Percentiles rank a stretch among this genome's conserved stretches.
phyloP scores from a whole-genome alignment of 75 land plant species.

The Sequoiadendron giganteum region DNA sequence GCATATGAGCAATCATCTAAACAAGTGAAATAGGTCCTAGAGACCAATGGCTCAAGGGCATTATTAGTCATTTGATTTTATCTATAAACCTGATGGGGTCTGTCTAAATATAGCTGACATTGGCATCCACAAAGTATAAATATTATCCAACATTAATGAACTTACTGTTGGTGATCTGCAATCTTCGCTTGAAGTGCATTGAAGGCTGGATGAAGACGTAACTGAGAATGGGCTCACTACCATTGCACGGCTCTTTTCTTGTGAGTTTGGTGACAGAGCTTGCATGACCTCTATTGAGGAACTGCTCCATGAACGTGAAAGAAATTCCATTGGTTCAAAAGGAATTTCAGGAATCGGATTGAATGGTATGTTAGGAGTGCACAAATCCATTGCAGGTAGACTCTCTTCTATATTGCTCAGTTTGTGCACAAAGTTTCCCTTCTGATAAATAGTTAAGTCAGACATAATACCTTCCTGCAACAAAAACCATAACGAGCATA shows the following conservation, averaged over 20 bases:
- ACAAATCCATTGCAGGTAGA: not conserved
- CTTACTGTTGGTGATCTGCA: conserved; percentile 4
- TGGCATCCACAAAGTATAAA: not conserved
- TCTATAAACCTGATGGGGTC: not conserved
- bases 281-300: conserved; percentile 35
- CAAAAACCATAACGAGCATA: not conserved
- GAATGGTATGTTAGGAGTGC: conserved; percentile 9
- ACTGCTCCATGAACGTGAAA: conserved; percentile 43
- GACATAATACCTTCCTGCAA: not conserved
- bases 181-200: not conserved
- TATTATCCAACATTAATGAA: not conserved
- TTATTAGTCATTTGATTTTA: not conserved
- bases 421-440: conserved; percentile 7
- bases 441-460: conserved; percentile 1
- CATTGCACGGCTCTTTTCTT: conserved; percentile 15
- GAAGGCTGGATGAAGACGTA: conserved; percentile 3
- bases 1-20: too few species aligned
- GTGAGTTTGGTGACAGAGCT: conserved; percentile 24
- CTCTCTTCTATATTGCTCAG: conserved; percentile 15
- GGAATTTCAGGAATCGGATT: conserved; percentile 39
- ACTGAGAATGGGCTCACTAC: conserved; percentile 7
- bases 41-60: not conserved
- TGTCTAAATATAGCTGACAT: not conserved
- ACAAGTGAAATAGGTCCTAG: not conserved
- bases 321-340: conserved; percentile 40